Percentiles rank a stretch among this genome's conserved stretches.
Evolutionary conservation across 202 grass and related monocot genomes (phyloP).

Genomic region (Dendrocalamus latiflorus): DNA sequence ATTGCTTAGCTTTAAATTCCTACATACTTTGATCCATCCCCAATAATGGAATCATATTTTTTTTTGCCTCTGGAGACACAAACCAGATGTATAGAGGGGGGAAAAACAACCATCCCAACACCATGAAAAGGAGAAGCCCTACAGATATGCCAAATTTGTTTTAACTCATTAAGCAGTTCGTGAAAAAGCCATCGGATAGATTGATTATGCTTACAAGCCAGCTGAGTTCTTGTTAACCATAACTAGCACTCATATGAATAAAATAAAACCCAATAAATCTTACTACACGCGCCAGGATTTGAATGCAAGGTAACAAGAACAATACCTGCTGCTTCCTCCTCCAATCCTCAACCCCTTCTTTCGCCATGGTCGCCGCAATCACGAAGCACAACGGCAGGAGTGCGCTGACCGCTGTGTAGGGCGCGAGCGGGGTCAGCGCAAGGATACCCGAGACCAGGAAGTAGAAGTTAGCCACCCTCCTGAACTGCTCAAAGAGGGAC

Average conservation of each 20-base stretch:
- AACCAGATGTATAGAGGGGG: no score
- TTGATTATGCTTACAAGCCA: background rate
- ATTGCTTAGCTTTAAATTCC: background rate
- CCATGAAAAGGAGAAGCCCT: background rate
- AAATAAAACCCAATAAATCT: conserved; percentile 7
- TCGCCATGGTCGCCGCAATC: no score
- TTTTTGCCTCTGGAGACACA: no score
- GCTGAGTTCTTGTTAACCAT: background rate
- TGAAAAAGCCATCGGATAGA: background rate
- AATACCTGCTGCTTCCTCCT: no score
- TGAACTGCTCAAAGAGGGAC: conserved; percentile 96
- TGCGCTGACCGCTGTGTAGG: no score
- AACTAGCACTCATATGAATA: background rate
- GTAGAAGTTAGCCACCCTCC: conserved; percentile 97
- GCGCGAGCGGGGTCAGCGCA: conserved; percentile 60
- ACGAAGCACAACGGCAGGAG: no score
- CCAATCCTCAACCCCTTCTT: no score
- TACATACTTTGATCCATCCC: background rate
- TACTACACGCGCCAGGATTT: no score
- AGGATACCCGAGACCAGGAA: conserved; percentile 76
- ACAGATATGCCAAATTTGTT: background rate
- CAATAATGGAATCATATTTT: background rate
- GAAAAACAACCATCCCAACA: background rate
- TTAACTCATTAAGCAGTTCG: background rate
- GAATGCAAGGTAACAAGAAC: no score